Evolutionary conservation across 2,329 filamentous ascomycete genomes (phyloP).

Genomic region (Fusarium anthophilum): DNA sequence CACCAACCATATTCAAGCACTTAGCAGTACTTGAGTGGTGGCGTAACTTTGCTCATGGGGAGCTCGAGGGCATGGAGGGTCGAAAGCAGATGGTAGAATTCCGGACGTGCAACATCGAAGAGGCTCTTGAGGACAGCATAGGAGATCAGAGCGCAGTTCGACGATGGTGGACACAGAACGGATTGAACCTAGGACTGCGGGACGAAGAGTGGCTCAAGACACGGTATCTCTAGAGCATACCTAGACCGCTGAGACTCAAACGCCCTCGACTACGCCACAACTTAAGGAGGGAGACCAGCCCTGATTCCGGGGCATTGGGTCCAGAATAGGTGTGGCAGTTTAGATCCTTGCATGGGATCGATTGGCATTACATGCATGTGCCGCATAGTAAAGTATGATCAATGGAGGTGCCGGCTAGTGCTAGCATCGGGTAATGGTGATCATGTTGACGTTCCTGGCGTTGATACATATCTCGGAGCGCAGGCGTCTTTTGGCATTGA

Average conservation of each 20-base stretch:
- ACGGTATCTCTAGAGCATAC: conserved; percentile 66
- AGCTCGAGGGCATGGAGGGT: conserved; percentile 63
- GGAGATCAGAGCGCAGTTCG: conserved; percentile 77
- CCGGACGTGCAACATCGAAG: conserved; percentile 94
- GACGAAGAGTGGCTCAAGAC: conserved; percentile 92
- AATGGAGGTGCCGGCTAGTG: conserved; percentile 4
- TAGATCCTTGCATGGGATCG: not conserved
- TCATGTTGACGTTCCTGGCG: conserved; percentile 24
- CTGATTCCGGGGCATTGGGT: conserved; percentile 13
- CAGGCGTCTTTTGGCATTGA: conserved; percentile 26
- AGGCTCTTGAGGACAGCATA: conserved; percentile 89
- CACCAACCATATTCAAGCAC: conserved; percentile 87
- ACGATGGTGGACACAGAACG: conserved; percentile 88
- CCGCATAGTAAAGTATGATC: conserved; percentile 20
- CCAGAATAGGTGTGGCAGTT: conserved; percentile 6
- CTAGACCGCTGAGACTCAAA: not conserved
- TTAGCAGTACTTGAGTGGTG: conserved; percentile 92
- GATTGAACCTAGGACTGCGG: conserved; percentile 80
- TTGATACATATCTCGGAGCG: conserved; percentile 28
- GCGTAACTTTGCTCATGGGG: conserved; percentile 72
- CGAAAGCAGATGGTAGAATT: conserved; percentile 81
- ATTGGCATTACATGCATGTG: conserved; percentile 8
- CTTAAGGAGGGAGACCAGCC: conserved; percentile 4
- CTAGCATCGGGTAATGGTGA: conserved; percentile 27
- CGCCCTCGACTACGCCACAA: not conserved